Evolutionary conservation across 768 basidiomycete species (phyloP).

Genomic region (Neoboletus magnificus): DNA sequence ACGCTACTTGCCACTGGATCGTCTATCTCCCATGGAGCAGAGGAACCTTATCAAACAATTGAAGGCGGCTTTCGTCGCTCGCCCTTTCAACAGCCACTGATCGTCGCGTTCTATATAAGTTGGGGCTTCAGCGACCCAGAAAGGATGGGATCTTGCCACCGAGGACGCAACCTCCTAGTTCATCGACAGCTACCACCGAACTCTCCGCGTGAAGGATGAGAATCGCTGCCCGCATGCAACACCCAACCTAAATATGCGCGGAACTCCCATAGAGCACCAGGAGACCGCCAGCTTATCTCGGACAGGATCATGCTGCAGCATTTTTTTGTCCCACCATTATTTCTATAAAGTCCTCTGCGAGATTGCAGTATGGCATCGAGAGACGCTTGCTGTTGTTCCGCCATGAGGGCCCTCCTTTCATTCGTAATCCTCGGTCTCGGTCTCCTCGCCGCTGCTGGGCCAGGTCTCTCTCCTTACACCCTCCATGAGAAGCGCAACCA

Average conservation of each 20-base stretch:
- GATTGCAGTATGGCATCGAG: too few species aligned
- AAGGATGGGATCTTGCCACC: background rate
- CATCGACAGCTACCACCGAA: too few species aligned
- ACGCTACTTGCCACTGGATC: background rate
- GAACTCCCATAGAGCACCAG: background rate
- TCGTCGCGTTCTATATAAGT: background rate
- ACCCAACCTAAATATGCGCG: background rate
- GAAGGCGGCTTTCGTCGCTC: background rate
- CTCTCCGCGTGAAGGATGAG: background rate
- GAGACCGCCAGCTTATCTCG: background rate
- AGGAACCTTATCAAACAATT: background rate
- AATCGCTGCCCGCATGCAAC: background rate
- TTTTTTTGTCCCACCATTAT: too few species aligned
- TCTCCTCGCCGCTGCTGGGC: slow-evolving; percentile 15
- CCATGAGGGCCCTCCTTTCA: slow-evolving; percentile 13
- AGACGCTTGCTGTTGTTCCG: too few species aligned
- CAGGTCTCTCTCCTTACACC: too few species aligned
- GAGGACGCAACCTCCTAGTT: background rate
- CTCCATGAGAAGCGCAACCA: too few species aligned
- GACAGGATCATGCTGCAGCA: too few species aligned
- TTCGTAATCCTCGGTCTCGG: slow-evolving; percentile 17
- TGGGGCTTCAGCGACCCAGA: background rate
- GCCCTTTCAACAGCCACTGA: background rate
- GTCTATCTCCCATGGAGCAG: background rate
- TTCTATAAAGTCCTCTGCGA: too few species aligned